Percentiles rank a stretch among this genome's conserved stretches.
These are phyloP conservation scores for Porpolomopsis calyptriformis DNA, from an alignment of 768 basidiomycete genomes.

Conservation along the genomic window DNA sequence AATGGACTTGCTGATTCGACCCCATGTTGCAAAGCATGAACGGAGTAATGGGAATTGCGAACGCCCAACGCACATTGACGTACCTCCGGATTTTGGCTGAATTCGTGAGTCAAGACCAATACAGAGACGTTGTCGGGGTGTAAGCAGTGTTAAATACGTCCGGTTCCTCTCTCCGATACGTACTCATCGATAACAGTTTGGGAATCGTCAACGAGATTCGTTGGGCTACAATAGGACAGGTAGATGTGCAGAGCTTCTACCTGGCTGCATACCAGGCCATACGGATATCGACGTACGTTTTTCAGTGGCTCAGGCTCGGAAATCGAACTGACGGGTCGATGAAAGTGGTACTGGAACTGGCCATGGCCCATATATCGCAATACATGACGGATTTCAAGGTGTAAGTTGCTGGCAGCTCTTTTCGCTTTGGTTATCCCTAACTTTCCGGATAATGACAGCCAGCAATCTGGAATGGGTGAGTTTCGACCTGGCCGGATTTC, in stretches of 20 bases:
- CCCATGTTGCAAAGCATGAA: conserved; percentile 31
- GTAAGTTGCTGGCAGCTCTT: conserved; percentile 26
- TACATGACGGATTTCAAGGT: conserved; percentile 62
- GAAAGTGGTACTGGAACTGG: conserved; percentile 58
- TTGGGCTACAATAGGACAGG: conserved; percentile 44
- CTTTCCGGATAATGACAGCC: conserved; percentile 20
- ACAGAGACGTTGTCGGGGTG: conserved; percentile 63
- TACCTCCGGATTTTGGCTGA: conserved; percentile 73
- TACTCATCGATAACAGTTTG: conserved; percentile 20
- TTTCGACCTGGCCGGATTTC: background rate
- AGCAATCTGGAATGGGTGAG: conserved; percentile 36
- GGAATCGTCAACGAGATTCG: conserved; percentile 60
- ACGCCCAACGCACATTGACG: conserved; percentile 76
- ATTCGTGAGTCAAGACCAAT: conserved; percentile 76
- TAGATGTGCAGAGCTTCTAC: conserved; percentile 32
- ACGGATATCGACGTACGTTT: conserved; percentile 29
- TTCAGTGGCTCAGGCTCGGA: conserved; percentile 4
- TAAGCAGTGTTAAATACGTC: conserved; percentile 23
- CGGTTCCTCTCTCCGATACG: conserved; percentile 5
- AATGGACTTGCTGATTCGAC: conserved; percentile 6
- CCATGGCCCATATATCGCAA: conserved; percentile 40
- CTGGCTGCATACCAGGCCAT: conserved; percentile 37
- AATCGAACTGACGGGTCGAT: conserved; percentile 1
- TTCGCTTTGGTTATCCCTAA: conserved; percentile 3
- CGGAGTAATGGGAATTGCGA: conserved; percentile 83